Percentiles rank a stretch among this genome's conserved stretches.
These are phyloP conservation scores for Clarireedia monteithiana DNA, from an alignment of 2,329 filamentous ascomycete genomes.

Conservation along the genomic window DNA sequence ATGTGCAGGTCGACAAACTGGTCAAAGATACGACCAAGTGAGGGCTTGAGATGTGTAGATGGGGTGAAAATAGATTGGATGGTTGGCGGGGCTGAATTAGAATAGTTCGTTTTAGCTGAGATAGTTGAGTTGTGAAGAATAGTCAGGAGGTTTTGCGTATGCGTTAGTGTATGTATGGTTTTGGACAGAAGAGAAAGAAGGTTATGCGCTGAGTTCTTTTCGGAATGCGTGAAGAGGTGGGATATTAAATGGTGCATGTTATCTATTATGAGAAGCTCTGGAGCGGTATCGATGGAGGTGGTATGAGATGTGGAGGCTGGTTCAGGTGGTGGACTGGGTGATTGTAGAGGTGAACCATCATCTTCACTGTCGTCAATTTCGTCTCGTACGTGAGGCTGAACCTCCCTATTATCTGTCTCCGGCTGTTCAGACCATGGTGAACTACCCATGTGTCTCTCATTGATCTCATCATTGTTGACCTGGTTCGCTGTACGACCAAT, in stretches of 20 bases:
- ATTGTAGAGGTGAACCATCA: slow-evolving; percentile 24
- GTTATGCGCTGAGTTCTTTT: slow-evolving; percentile 39
- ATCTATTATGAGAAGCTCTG: slow-evolving; percentile 45
- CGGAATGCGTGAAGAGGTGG: slow-evolving; percentile 42
- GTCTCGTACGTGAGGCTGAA: neutral
- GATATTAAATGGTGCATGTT: slow-evolving; percentile 46
- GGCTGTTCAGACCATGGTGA: neutral
- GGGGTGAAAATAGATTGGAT: slow-evolving; percentile 16
- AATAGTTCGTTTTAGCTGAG: slow-evolving; percentile 16
- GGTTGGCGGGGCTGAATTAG: neutral
- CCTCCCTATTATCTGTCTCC: neutral
- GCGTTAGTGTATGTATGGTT: slow-evolving; percentile 39
- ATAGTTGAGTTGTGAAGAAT: slow-evolving; percentile 46
- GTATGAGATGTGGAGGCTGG: neutral
- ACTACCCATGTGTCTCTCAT: neutral
- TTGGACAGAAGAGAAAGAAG: slow-evolving; percentile 40
- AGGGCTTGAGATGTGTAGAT: slow-evolving; percentile 20
- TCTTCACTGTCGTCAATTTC: slow-evolving; percentile 36
- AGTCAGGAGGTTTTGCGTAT: slow-evolving; percentile 38
- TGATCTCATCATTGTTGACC: neutral
- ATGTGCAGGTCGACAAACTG: slow-evolving; percentile 49
- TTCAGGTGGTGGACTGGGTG: too few relatives aligned
- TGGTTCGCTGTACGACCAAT: slow-evolving; percentile 21
- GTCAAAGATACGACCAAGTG: slow-evolving; percentile 44
- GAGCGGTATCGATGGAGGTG: slow-evolving; percentile 5